Evolutionary conservation across 768 basidiomycete species (phyloP), one percentile per base, ranked within the genome.

Genomic region (Ramaria sp.): DNA sequence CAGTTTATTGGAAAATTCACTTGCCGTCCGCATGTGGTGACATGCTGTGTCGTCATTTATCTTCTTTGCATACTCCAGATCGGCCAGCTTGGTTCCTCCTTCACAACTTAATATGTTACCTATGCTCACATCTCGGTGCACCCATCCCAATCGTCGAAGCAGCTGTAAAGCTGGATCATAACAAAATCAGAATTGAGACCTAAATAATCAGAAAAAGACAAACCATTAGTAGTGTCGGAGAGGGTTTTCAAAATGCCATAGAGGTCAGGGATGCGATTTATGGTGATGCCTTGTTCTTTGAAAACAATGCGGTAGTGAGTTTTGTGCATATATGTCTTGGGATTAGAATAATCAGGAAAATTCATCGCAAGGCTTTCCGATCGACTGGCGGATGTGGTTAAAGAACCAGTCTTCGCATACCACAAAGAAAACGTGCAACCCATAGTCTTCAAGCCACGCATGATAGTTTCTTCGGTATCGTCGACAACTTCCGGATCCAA

Each of bases 41-140:
- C 17, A 1, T 9, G 9, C 17, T 6, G 4, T 2, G 11, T 30
- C 17, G 3, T 15, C 24, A 2, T 27, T 2, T n/a, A 33, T 5
- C 24, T 24, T 49, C 24, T 57, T 59, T 22, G 61, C 61, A 52
- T 60, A 59, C 34, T 62, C 63, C 34, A 62, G 19, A 45, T 63
- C 63, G 15, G 52, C 31, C 15, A 62, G 11, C 34, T 60, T 62
- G 1, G 15, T 55, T 7, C 30, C 12, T 7, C 33, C 54, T 1
- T 47, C 39, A 31, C 47, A 42, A 6, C 56, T 17, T 6, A 63
- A 41, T 20, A 63, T 49, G 33, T 63, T 63, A 7, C 61, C 61
- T 9, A 51, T 13, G 33, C 61, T 63, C 31, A 63, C 45, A 33
- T 63, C 61, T 12, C 60, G 56, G 49, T 63, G 63, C 11, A 63